Evolutionary conservation across 768 basidiomycete genomes (phyloP).

Genomic region (Lentinula guzmanii): DNA sequence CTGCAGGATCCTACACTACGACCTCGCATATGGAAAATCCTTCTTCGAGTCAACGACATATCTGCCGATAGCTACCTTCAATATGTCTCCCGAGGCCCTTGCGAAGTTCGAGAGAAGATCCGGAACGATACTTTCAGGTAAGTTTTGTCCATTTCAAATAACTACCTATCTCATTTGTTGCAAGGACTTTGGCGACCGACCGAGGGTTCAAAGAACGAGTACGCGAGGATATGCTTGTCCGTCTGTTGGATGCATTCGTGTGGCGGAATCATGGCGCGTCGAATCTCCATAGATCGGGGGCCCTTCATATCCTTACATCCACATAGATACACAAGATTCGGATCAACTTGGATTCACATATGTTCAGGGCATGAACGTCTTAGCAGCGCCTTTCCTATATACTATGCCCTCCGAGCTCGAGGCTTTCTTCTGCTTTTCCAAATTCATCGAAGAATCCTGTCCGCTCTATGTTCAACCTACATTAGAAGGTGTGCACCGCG

Average conservation of each 20-base stretch:
- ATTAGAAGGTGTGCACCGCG: conserved; percentile 90
- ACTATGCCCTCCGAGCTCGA: conserved; percentile 98
- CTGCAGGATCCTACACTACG: conserved; percentile 75
- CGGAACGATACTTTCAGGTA: conserved; percentile 96
- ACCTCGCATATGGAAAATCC: conserved; percentile 91
- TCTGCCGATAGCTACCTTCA: conserved; percentile 70
- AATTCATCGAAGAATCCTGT: conserved; percentile 92
- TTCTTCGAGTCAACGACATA: conserved; percentile 75
- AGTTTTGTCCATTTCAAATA: conserved; percentile 2
- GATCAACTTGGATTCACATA: conserved; percentile 89
- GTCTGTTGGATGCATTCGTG: conserved; percentile 95
- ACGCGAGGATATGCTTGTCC: conserved; percentile 93
- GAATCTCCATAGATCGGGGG: not conserved
- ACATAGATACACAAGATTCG: conserved; percentile 64
- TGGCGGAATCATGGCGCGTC: conserved; percentile 83
- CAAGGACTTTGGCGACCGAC: conserved; percentile 90
- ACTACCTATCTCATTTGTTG: not conserved
- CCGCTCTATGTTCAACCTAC: conserved; percentile 98
- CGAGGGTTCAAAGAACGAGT: conserved; percentile 97
- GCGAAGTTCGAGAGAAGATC: conserved; percentile 86
- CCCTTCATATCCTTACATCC: not conserved
- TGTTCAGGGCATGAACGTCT: conserved; percentile 99
- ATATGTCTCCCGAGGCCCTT: conserved; percentile 80
- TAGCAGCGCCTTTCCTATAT: conserved; percentile 96
- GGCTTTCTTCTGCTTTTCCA: conserved; percentile 94